These are phyloP conservation scores for Fusarium verrucosum DNA, from an alignment of 2,329 filamentous ascomycete genomes.

Conservation along the genomic window DNA sequence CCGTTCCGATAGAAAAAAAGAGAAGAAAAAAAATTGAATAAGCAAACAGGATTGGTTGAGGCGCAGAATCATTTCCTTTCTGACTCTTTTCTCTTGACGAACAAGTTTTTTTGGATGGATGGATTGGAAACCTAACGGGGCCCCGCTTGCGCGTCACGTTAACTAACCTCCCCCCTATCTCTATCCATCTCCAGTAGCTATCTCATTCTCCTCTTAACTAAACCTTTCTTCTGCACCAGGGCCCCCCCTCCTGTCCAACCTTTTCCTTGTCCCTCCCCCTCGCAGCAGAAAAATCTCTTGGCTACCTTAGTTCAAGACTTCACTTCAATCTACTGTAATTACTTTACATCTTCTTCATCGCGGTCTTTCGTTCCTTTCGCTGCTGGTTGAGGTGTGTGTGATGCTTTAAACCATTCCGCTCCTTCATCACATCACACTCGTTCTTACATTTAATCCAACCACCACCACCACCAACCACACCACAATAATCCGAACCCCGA, in stretches of 20 bases:
- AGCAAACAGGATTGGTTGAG: constrained; percentile 3
- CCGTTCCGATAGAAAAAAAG: not conserved
- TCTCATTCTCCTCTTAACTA: constrained; percentile 8
- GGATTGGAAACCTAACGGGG: no score
- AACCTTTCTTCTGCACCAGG: constrained; percentile 2
- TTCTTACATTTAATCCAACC: constrained; percentile 2
- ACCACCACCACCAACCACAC: not conserved
- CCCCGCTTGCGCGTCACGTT: constrained; percentile 27
- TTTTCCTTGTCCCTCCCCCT: not conserved
- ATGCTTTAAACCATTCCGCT: constrained; percentile 25
- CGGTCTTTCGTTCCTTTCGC: constrained; percentile 13
- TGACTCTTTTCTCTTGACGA: constrained; percentile 6
- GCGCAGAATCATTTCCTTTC: constrained; percentile 27
- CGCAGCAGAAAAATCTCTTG: constrained; percentile 19
- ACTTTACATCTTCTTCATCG: not conserved
- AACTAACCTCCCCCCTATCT: constrained; percentile 10
- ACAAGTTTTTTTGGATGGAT: constrained; percentile 12
- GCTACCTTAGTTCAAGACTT: constrained; percentile 7
- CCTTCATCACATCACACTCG: constrained; percentile 11
- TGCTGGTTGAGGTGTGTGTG: constrained; percentile 26
- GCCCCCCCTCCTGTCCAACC: constrained; percentile 4
- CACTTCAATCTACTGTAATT: no score
- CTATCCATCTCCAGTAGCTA: not conserved
- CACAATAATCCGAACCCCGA: no score
- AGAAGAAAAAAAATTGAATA: not conserved